Percentiles rank a stretch among this genome's conserved stretches.
These are phyloP conservation scores for Pythium chondricola DNA, from an alignment of 352 stramenopile species.

Conservation along the genomic window DNA sequence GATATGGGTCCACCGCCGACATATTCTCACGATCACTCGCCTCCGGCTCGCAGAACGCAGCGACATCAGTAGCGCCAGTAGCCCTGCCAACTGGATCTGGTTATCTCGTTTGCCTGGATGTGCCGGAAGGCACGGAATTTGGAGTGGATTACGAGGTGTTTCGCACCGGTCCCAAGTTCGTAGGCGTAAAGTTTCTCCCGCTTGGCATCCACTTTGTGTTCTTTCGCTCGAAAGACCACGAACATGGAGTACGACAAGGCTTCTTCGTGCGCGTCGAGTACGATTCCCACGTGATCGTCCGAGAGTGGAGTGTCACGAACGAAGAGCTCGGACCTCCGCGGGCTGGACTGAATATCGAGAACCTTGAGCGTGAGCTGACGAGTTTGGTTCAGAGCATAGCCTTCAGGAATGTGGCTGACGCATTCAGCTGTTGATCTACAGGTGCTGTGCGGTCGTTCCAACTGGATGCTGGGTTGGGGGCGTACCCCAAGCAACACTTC, in stretches of 20 bases:
- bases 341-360: constrained; percentile 56
- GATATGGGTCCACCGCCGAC: no score
- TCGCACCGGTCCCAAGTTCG: constrained; percentile 68
- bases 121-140: constrained; percentile 74
- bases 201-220: constrained; percentile 78
- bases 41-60: neutral
- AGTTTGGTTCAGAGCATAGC: neutral
- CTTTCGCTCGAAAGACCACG: constrained; percentile 68
- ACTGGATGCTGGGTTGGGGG: constrained; percentile 66
- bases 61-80: neutral
- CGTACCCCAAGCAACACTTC: constrained; percentile 74
- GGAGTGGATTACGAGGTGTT: constrained; percentile 86
- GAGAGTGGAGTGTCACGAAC: constrained; percentile 69
- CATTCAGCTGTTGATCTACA: constrained; percentile 13
- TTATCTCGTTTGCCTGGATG: constrained; percentile 80
- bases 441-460: constrained; percentile 69
- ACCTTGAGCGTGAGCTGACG: constrained; percentile 49
- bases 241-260: constrained; percentile 75
- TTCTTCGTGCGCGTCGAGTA: constrained; percentile 71
- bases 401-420: neutral
- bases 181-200: constrained; percentile 82
- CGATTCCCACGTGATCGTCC: constrained; percentile 60
- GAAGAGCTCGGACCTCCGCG: constrained; percentile 62
- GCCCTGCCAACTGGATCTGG: no score
- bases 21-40: constrained; percentile 13